Conservation (phyloP, 306 rosid species). For the Vicia faba region DNA sequence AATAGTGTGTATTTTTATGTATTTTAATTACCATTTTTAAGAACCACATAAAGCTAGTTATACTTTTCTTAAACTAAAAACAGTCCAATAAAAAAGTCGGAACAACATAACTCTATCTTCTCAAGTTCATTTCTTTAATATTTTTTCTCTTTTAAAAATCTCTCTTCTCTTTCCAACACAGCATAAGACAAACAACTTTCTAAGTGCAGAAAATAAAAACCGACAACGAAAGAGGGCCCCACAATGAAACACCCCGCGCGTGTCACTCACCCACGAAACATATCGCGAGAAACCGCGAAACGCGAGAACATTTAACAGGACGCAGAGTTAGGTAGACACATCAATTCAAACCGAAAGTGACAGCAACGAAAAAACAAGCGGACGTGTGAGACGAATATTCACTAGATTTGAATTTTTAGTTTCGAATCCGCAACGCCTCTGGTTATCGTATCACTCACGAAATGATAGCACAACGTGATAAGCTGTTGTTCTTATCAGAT, state of each 20-base stretch:
- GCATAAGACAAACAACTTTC: background rate
- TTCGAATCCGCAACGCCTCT: slow-evolving; percentile 61
- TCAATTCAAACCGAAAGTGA: slow-evolving; percentile 53
- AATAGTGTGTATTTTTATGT: no score
- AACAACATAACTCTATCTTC: no score
- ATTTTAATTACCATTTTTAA: no score
- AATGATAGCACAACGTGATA: slow-evolving; percentile 5
- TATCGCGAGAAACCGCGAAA: slow-evolving; percentile 27
- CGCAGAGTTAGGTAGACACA: background rate
- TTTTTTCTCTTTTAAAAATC: no score
- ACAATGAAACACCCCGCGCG: slow-evolving; percentile 19
- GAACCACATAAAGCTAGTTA: no score
- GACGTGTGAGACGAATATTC: slow-evolving; percentile 75
- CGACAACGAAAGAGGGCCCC: slow-evolving; percentile 13
- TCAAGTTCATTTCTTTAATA: no score
- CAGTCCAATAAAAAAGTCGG: no score
- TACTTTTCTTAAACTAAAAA: no score
- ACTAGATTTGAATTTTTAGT: slow-evolving; percentile 63
- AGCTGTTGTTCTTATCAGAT: fast-evolving
- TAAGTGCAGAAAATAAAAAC: slow-evolving; percentile 8
- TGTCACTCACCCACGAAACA: background rate
- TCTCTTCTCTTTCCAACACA: no score
- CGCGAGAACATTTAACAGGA: background rate
- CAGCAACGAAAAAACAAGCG: slow-evolving; percentile 48
- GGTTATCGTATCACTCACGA: slow-evolving; percentile 35